phyloP scores from a whole-genome alignment of 805 yeast species.

The Lipomyces oligophaga region DNA sequence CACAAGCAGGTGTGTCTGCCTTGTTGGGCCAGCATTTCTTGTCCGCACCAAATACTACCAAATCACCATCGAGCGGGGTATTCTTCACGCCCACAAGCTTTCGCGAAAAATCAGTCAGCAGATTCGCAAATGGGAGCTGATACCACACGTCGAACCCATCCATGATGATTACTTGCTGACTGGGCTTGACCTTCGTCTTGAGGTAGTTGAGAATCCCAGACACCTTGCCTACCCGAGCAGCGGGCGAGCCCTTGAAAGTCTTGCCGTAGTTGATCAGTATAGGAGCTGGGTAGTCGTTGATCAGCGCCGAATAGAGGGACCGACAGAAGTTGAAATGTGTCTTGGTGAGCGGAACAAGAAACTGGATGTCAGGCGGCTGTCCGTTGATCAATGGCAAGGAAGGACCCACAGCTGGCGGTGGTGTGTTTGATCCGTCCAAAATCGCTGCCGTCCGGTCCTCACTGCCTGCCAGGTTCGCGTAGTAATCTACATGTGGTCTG shows the following conservation, averaged over 20 bases:
- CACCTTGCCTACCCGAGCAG: constrained; percentile 25
- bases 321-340: constrained; percentile 29
- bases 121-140: constrained; percentile 21
- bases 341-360: constrained; percentile 26
- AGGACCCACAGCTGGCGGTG: constrained; percentile 14
- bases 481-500: too few species aligned
- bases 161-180: constrained; percentile 23
- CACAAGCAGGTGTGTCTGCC: constrained; percentile 22
- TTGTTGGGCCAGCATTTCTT: constrained; percentile 30
- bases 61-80: constrained; percentile 4
- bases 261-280: constrained; percentile 28
- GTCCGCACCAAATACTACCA: constrained; percentile 26
- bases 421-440: constrained; percentile 20
- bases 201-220: constrained; percentile 18
- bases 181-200: constrained; percentile 4
- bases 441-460: constrained; percentile 3
- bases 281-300: constrained; percentile 28
- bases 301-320: constrained; percentile 26
- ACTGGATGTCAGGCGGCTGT: constrained; percentile 14
- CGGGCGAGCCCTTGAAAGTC: constrained; percentile 2
- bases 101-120: constrained; percentile 5
- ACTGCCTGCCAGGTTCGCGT: too few species aligned
- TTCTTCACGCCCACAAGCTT: not conserved
- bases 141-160: constrained; percentile 30
- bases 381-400: constrained; percentile 9